Conservation (phyloP, 352 stramenopile species). For the Phytophthora multivora region DNA sequence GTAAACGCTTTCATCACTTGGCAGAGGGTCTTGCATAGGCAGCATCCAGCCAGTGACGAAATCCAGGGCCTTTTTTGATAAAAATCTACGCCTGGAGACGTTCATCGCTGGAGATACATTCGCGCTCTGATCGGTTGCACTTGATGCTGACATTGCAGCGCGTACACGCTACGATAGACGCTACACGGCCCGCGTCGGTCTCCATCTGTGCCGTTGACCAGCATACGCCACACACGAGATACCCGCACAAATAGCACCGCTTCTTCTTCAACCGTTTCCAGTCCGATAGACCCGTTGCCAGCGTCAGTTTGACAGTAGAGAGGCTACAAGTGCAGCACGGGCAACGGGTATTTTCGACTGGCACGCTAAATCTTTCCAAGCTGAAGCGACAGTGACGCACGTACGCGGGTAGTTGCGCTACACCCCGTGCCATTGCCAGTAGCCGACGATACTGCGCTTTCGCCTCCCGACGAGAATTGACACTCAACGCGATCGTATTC, state of each 20-base stretch:
- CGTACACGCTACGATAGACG: constrained; percentile 21
- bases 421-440: constrained; percentile 16
- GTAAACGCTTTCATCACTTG: no score
- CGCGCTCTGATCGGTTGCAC: neutral
- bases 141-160: constrained; percentile 14
- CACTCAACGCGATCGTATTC: neutral
- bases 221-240: constrained; percentile 27
- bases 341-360: constrained; percentile 37
- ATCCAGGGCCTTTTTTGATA: no score
- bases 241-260: constrained; percentile 35
- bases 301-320: constrained; percentile 22
- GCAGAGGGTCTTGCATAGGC: no score
- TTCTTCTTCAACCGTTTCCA: constrained; percentile 16
- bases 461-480: neutral
- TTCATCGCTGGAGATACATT: neutral
- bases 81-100: neutral
- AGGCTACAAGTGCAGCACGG: constrained; percentile 43
- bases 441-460: constrained; percentile 24
- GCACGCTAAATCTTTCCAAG: constrained; percentile 19
- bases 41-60: no score
- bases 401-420: constrained; percentile 34
- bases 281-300: neutral
- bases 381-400: constrained; percentile 43
- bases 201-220: constrained; percentile 21
- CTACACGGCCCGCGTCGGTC: constrained; percentile 20